Conservation (phyloP, 768 basidiomycete species). For the Collybiopsis confluens region DNA sequence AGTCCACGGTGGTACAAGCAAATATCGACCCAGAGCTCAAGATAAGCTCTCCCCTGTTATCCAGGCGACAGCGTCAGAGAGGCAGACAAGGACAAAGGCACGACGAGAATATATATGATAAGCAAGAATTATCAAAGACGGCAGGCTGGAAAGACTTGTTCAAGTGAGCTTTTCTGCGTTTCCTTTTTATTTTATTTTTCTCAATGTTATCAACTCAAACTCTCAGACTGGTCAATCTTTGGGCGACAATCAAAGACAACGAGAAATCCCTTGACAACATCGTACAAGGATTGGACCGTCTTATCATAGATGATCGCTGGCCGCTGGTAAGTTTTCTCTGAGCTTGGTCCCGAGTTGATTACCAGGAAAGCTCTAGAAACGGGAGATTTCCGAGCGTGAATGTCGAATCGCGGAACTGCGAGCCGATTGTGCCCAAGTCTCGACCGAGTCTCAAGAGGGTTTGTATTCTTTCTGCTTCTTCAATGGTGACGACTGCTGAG, state of each 20-base stretch:
- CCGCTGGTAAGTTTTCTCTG: slow-evolving; percentile 37
- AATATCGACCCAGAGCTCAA: slow-evolving; percentile 26
- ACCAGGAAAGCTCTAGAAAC: slow-evolving; percentile 38
- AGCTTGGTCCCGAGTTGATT: neutral
- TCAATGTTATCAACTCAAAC: slow-evolving; percentile 2
- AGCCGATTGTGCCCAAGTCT: slow-evolving; percentile 35
- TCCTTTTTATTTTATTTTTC: slow-evolving; percentile 4
- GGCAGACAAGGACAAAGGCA: slow-evolving; percentile 14
- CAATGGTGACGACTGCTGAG: neutral
- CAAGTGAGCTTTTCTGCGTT: slow-evolving; percentile 52
- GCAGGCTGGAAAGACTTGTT: slow-evolving; percentile 66
- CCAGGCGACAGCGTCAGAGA: slow-evolving; percentile 30
- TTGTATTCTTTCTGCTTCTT: slow-evolving; percentile 15
- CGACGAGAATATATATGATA: slow-evolving; percentile 10
- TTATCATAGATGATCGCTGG: slow-evolving; percentile 38
- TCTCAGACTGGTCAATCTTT: slow-evolving; percentile 47
- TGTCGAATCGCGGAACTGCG: slow-evolving; percentile 48
- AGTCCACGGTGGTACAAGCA: slow-evolving; percentile 41
- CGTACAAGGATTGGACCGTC: slow-evolving; percentile 41
- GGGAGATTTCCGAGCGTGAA: slow-evolving; percentile 66
- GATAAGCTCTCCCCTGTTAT: slow-evolving; percentile 16
- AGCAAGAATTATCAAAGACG: slow-evolving; percentile 31
- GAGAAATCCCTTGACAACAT: slow-evolving; percentile 45
- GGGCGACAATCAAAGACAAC: slow-evolving; percentile 48
- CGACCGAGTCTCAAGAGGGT: slow-evolving; percentile 45